Evolutionary conservation across 2,329 filamentous ascomycete genomes (phyloP).

Genomic region (Ceratocystis variospora): DNA sequence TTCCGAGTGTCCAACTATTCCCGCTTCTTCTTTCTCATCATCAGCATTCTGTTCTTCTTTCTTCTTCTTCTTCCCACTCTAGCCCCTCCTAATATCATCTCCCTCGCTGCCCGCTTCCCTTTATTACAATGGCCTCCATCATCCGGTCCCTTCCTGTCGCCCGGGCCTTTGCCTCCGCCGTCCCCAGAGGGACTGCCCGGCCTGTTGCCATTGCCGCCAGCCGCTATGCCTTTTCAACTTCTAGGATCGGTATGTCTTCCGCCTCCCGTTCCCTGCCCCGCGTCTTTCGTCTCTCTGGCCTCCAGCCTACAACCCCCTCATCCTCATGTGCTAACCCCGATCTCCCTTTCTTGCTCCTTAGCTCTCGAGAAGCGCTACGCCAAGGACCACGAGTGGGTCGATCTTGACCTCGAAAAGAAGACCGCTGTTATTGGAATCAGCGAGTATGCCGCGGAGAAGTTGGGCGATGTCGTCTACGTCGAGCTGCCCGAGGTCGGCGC

Average conservation of each 20-base stretch:
- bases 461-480: conserved; percentile 94
- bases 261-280: conserved; percentile 4
- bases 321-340: not conserved
- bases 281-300: conserved; percentile 4
- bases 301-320: conserved; percentile 11
- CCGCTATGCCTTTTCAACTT: conserved; percentile 30
- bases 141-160: conserved; percentile 40
- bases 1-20: conserved; percentile 12
- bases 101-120: conserved; percentile 7
- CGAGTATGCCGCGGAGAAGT: conserved; percentile 75
- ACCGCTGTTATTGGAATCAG: conserved; percentile 76
- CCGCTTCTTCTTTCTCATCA: conserved; percentile 7
- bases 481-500: conserved; percentile 67
- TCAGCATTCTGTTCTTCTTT: conserved; percentile 8
- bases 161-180: conserved; percentile 29
- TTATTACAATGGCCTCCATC: conserved; percentile 45
- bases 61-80: not conserved
- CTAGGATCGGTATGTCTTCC: conserved; percentile 26
- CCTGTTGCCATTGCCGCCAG: conserved; percentile 33
- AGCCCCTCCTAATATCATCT: not conserved
- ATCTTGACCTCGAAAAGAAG: conserved; percentile 69
- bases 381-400: conserved; percentile 96
- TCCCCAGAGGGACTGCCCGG: conserved; percentile 29
- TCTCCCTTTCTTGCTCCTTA: conserved; percentile 24
- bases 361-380: conserved; percentile 72